These are phyloP conservation scores for Miamiensis avidus DNA, from an alignment of 169 alveolate species.

Conservation along the genomic window DNA sequence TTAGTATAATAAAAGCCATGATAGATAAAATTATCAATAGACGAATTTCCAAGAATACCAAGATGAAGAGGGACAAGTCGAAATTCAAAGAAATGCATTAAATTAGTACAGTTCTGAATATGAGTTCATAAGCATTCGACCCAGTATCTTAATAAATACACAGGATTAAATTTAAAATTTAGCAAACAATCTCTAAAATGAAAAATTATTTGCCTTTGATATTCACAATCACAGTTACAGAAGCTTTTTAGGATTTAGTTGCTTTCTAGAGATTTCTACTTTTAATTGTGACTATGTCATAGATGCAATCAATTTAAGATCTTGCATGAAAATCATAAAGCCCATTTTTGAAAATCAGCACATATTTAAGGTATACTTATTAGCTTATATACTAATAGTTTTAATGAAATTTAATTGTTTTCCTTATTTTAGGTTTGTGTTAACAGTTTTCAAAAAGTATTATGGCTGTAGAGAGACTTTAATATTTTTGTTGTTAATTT, in stretches of 20 bases:
- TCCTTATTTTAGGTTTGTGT: background rate
- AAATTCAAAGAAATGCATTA: too few relatives aligned
- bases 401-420: too few relatives aligned
- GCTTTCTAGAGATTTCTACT: background rate
- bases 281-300: background rate
- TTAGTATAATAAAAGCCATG: too few relatives aligned
- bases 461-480: background rate
- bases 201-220: background rate
- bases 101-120: too few relatives aligned
- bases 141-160: too few relatives aligned
- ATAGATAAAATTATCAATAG: too few relatives aligned
- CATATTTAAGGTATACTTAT: background rate
- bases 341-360: background rate
- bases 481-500: background rate
- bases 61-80: too few relatives aligned
- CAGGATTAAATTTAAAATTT: too few relatives aligned
- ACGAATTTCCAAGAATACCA: too few relatives aligned
- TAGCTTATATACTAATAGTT: background rate
- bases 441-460: background rate
- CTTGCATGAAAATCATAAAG: too few relatives aligned
- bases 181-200: background rate
- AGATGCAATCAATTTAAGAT: background rate
- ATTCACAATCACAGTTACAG: background rate
- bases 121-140: too few relatives aligned
- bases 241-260: background rate